These are phyloP conservation scores for Periconia macrospinosa DNA, from an alignment of 2,329 filamentous ascomycete species.

Conservation along the genomic window DNA sequence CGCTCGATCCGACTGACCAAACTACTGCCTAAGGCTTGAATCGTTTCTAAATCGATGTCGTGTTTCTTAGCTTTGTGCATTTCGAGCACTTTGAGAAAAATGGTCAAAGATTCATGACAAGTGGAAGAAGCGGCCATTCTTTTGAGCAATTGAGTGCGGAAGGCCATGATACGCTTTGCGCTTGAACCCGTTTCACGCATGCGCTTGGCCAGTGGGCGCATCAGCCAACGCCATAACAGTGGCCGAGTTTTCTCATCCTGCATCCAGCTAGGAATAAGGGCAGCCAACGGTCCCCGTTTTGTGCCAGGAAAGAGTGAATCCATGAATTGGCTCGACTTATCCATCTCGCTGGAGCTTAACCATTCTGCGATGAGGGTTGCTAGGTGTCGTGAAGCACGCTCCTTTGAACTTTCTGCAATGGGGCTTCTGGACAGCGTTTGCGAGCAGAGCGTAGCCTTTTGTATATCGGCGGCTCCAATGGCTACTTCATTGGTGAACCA, in stretches of 20 bases:
- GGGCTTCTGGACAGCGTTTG: constrained; percentile 27
- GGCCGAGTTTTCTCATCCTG: constrained; percentile 22
- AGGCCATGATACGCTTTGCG: constrained; percentile 12
- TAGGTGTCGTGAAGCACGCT: constrained; percentile 9
- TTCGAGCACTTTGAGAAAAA: constrained; percentile 28
- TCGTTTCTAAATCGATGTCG: constrained; percentile 1
- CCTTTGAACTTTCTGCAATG: background rate
- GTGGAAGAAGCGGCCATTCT: constrained; percentile 22
- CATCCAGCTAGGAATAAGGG: constrained; percentile 22
- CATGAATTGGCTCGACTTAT: constrained; percentile 31
- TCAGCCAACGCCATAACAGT: constrained; percentile 35
- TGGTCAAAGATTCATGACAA: constrained; percentile 20
- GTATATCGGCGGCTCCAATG: constrained; percentile 40
- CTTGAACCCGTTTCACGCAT: constrained; percentile 20
- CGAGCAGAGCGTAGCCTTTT: constrained; percentile 44
- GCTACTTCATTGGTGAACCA: constrained; percentile 47
- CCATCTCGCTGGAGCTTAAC: constrained; percentile 31
- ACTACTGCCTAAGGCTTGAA: constrained; percentile 26
- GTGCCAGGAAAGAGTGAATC: constrained; percentile 10
- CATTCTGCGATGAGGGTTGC: constrained; percentile 30
- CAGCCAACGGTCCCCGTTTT: constrained; percentile 13
- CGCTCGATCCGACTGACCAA: constrained; percentile 28
- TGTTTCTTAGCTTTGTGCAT: constrained; percentile 9
- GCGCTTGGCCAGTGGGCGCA: constrained; percentile 17
- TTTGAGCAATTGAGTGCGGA: constrained; percentile 25